Conservation (phyloP, 129 eudicot species). For the Apium graveolens region DNA sequence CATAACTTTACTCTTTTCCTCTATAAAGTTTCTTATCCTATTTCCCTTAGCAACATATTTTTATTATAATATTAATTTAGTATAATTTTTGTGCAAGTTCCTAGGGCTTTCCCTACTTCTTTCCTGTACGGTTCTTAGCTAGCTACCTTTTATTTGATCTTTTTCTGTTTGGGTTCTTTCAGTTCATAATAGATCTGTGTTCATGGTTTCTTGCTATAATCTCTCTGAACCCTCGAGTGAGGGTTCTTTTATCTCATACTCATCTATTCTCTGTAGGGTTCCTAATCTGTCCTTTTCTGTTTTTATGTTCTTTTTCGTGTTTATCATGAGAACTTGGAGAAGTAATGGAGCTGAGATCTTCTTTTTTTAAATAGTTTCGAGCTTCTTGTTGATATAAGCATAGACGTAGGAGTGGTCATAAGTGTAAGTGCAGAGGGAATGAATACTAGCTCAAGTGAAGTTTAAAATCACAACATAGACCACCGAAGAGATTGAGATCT, state of each 20-base stretch:
- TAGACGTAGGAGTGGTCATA: background rate
- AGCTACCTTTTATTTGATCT: background rate
- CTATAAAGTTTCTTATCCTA: background rate
- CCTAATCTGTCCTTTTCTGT: background rate
- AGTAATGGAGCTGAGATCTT: background rate
- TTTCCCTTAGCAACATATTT: too few relatives aligned
- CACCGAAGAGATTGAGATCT: background rate
- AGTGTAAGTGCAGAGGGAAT: background rate
- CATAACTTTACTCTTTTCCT: background rate
- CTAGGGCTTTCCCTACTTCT: background rate
- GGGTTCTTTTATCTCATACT: background rate
- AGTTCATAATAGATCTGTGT: background rate
- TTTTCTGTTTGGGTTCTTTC: background rate
- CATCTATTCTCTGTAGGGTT: background rate
- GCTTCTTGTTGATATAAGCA: background rate
- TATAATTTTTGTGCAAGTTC: background rate
- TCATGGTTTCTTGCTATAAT: background rate
- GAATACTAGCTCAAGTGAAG: background rate
- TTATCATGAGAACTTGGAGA: background rate
- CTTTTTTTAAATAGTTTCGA: too few relatives aligned
- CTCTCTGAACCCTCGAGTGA: background rate
- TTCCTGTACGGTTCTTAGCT: background rate
- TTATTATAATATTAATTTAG: too few relatives aligned
- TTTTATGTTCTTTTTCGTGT: background rate
- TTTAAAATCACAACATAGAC: background rate